A percentile compares a stretch with the other conserved stretches of the same genome.
phyloP scores from a whole-genome alignment of 257 asterid species.

The Linaria vulgaris region DNA sequence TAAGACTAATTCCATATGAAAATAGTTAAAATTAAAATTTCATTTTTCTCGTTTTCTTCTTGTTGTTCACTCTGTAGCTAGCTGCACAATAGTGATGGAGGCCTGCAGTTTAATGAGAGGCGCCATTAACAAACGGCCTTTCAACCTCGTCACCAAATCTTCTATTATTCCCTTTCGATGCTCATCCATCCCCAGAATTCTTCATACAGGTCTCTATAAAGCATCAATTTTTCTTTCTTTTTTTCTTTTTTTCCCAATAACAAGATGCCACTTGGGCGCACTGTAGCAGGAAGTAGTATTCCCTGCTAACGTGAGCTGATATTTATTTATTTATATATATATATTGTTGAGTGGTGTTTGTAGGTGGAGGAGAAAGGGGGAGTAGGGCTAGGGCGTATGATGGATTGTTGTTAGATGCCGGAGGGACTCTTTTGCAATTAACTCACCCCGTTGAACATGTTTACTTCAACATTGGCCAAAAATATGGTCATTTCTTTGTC shows the following conservation, averaged over 20 bases:
- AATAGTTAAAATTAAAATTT: no score
- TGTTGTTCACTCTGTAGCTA: no score
- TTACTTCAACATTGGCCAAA: constrained; percentile 65
- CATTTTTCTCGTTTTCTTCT: no score
- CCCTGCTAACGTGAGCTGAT: not conserved
- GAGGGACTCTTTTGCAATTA: constrained; percentile 88
- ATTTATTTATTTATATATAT: not conserved
- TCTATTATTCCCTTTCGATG: constrained; percentile 39
- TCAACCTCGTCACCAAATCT: constrained; percentile 33
- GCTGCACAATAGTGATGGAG: constrained; percentile 42
- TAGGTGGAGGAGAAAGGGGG: constrained; percentile 39
- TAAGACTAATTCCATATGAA: no score
- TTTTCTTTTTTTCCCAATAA: no score
- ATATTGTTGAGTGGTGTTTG: no score
- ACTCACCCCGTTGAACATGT: constrained; percentile 77
- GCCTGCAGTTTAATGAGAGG: constrained; percentile 46
- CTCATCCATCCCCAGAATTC: constrained; percentile 35
- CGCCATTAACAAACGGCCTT: constrained; percentile 51
- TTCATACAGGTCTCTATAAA: constrained; percentile 39
- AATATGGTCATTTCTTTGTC: constrained; percentile 55
- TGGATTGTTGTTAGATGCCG: constrained; percentile 85
- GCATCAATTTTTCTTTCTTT: no score
- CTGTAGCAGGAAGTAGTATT: constrained; percentile 17
- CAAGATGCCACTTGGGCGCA: not conserved
- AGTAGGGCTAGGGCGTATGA: constrained; percentile 69